Evolutionary conservation across 148 eudicot genomes (phyloP).

Genomic region (Amaranthus cruentus): DNA sequence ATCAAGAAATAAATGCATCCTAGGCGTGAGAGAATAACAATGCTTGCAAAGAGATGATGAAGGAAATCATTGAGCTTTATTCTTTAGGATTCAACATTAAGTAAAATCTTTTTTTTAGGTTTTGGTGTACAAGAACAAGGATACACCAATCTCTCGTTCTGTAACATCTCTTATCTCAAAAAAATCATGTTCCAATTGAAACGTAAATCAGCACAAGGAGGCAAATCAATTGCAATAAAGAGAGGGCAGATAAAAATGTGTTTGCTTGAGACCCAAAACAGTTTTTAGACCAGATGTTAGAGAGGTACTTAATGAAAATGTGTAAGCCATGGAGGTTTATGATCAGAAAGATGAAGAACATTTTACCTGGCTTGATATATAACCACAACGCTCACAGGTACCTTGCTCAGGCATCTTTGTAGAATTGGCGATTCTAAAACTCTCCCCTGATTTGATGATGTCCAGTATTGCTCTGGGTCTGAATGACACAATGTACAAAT

Average conservation of each 20-base stretch:
- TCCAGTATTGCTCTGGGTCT: slow-evolving; percentile 98
- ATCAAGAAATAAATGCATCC: slow-evolving; percentile 8
- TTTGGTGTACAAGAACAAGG: neutral
- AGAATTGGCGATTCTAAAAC: slow-evolving; percentile 80
- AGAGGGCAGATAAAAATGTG: neutral
- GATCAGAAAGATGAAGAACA: neutral
- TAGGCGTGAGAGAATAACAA: neutral
- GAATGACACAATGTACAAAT: slow-evolving; percentile 14
- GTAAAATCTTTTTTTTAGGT: neutral
- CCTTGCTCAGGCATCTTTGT: slow-evolving; percentile 99
- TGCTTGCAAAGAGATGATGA: neutral
- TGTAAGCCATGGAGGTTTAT: neutral
- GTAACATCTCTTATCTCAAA: neutral
- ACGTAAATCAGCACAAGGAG: no score
- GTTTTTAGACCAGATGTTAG: neutral
- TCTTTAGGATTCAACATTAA: neutral
- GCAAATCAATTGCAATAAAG: neutral
- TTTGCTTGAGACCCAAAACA: neutral
- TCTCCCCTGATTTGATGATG: slow-evolving; percentile 91
- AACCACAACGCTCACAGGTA: slow-evolving; percentile 91
- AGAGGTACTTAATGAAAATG: neutral
- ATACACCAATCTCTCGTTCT: neutral
- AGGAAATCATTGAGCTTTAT: neutral
- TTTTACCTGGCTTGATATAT: slow-evolving; percentile 86
- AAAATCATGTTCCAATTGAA: neutral